Base-by-base conservation (phyloP, 2,329 filamentous ascomycete species). In the Diaporthe destruens region DNA sequence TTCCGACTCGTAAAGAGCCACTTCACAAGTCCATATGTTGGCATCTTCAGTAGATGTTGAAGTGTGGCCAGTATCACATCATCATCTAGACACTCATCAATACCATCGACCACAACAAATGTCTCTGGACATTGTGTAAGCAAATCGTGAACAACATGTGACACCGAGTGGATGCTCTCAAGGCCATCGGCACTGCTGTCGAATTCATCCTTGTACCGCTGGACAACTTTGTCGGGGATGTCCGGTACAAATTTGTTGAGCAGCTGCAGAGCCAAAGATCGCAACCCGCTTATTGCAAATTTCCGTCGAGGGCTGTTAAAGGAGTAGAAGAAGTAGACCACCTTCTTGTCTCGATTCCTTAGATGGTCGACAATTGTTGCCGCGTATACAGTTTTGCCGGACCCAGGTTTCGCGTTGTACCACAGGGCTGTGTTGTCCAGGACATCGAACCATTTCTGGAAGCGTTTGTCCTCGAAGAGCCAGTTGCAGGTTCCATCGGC, bases 271-370 rank as follows among this genome's bases (percentile, higher is more conserved):
- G 55, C 55, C 34, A 59, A 39, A 25, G 55, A 59, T n/a, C 55
- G 34, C 34, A 59, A 16, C 3, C 34, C 55, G 18, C 55, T 59
- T 18, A 59, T 59, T 2, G 34, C 55, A 7, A 42, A 25, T 8
- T 59, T 59, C 23, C 55, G 36, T 11, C 18, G 55, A 9, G 55
- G 55, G n/a, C 55, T 59, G 29, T 59, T 59, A n/a, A 59, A 59
- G 6, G 55, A 59, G 55, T 59, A 59, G 36, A 59, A 59, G n/a
- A 59, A 59, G 14, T 11, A 59, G 7, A 14, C 55, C 36, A 59
- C 34, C 18, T 42, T 59, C 14, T 59, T 59, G 12, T 42, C 55
- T 11, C n/a, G 34, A 11, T 25, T 59, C n/a, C 25, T 8, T 14
- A 59, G 36, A 25, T 42, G 3, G 0, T 59, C 36, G 14, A 59